phyloP scores from a whole-genome alignment of 805 yeast species.

The Sugiyamaella boreocaroliniensis region DNA sequence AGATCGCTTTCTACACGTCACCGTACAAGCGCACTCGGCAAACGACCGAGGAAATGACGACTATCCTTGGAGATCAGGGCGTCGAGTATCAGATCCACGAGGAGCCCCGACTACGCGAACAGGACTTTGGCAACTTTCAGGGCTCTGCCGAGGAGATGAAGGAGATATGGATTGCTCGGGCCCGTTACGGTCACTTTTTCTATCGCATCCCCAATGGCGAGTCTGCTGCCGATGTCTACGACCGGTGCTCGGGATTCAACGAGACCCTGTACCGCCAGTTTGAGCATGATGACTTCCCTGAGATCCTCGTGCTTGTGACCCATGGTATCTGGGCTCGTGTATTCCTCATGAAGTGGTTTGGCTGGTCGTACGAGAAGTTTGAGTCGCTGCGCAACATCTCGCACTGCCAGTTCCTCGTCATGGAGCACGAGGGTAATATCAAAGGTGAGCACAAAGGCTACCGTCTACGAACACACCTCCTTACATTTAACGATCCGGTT shows the following conservation, averaged over 20 bases:
- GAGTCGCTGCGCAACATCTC: slow-evolving; percentile 77
- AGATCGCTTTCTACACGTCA: slow-evolving; percentile 73
- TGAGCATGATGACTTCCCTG: slow-evolving; percentile 60
- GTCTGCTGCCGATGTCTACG: slow-evolving; percentile 93
- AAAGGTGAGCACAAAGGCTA: slow-evolving; percentile 37
- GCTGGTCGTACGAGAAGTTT: slow-evolving; percentile 88
- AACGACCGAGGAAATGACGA: slow-evolving; percentile 67
- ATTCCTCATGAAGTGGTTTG: slow-evolving; percentile 87
- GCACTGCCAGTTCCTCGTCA: slow-evolving; percentile 73
- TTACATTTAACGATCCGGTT: slow-evolving; percentile 54
- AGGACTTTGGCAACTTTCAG: slow-evolving; percentile 93
- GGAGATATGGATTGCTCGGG: slow-evolving; percentile 73
- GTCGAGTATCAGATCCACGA: slow-evolving; percentile 58
- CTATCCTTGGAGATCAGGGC: slow-evolving; percentile 37
- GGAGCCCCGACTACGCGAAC: slow-evolving; percentile 90
- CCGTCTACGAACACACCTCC: slow-evolving; percentile 51
- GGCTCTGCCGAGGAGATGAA: slow-evolving; percentile 66
- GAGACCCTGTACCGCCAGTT: slow-evolving; percentile 82
- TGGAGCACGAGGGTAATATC: slow-evolving; percentile 72
- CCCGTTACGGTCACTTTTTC: slow-evolving; percentile 82
- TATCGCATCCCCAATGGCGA: slow-evolving; percentile 91
- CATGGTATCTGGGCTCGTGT: slow-evolving; percentile 95
- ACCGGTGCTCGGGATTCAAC: slow-evolving; percentile 82
- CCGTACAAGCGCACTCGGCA: slow-evolving; percentile 83
- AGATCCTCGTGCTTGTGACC: slow-evolving; percentile 74